Conservation (phyloP, 768 basidiomycete species). For the Gymnopilus dilepis region DNA sequence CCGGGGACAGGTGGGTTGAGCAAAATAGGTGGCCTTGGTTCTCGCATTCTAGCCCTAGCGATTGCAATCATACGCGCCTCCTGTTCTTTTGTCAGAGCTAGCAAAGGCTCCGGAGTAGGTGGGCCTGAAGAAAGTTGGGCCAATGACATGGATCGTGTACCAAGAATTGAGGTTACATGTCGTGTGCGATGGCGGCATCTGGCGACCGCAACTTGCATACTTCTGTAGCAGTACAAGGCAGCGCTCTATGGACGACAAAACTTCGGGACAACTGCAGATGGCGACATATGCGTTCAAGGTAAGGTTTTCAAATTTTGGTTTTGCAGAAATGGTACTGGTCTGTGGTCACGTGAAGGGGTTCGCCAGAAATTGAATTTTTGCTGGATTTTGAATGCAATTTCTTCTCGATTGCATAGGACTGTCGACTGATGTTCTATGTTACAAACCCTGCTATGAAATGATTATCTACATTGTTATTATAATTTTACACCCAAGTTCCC, state of each 20-base stretch:
- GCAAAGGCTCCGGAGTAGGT: not conserved
- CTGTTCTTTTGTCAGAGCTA: not conserved
- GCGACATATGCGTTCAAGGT: constrained; percentile 17
- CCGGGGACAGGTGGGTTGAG: not conserved
- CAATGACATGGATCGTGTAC: not conserved
- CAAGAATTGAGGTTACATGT: not conserved
- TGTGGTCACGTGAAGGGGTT: constrained; percentile 12
- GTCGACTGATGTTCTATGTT: not conserved
- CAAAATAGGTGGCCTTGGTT: not conserved
- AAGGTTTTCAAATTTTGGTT: constrained; percentile 23
- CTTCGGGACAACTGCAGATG: constrained; percentile 7
- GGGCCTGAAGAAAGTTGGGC: not conserved
- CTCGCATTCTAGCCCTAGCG: not conserved
- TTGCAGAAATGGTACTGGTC: constrained; percentile 13
- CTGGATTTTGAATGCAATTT: not conserved
- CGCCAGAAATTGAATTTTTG: not conserved
- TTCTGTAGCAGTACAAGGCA: constrained; percentile 3
- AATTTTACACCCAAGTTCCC: not conserved
- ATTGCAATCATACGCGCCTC: not conserved
- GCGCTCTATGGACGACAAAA: constrained; percentile 8
- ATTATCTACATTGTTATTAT: not conserved
- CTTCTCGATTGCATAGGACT: not conserved
- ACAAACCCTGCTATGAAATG: not conserved
- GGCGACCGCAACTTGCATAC: constrained; percentile 15
- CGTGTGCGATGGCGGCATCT: constrained; percentile 14